Percentiles rank a stretch among this genome's conserved stretches.
phyloP scores from a whole-genome alignment of 1,284 basidiomycete species.

The Mycosarcoma mackinlayi region DNA sequence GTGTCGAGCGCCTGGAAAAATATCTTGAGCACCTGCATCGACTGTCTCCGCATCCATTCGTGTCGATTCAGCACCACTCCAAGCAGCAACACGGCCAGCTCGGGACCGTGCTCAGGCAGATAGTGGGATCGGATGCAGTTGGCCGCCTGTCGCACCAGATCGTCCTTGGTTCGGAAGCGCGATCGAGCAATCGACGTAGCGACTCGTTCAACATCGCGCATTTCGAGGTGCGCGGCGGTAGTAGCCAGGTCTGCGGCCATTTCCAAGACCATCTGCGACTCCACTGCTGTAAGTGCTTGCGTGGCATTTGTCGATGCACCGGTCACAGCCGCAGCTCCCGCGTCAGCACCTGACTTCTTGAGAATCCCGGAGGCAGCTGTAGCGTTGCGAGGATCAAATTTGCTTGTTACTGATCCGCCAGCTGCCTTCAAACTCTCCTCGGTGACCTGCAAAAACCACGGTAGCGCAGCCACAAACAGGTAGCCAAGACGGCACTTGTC shows the following conservation, averaged over 20 bases:
- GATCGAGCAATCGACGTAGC: constrained; percentile 87
- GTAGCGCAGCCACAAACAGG: constrained; percentile 84
- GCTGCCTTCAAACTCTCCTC: constrained; percentile 64
- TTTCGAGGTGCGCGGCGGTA: constrained; percentile 79
- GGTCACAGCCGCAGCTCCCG: not conserved
- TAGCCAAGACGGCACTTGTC: constrained; percentile 78
- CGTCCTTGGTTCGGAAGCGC: constrained; percentile 90
- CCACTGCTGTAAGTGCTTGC: constrained; percentile 71
- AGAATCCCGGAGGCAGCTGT: constrained; percentile 10
- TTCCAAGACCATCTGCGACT: constrained; percentile 75
- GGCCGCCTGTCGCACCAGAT: constrained; percentile 90
- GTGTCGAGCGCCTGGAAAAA: constrained; percentile 87
- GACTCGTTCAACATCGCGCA: constrained; percentile 82
- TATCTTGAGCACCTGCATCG: constrained; percentile 87
- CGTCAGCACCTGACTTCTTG: constrained; percentile 15
- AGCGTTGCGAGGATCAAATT: constrained; percentile 28
- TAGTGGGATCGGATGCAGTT: constrained; percentile 85
- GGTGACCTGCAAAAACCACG: constrained; percentile 88
- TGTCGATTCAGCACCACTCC: constrained; percentile 86
- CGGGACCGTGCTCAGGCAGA: constrained; percentile 75
- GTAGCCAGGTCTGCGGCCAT: constrained; percentile 81
- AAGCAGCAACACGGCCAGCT: constrained; percentile 82
- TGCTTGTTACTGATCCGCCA: constrained; percentile 26
- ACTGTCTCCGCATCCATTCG: constrained; percentile 82
- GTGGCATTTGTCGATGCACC: not conserved